Conservation (phyloP, 2,329 filamentous ascomycete species). For the Colletotrichum cuscutae region DNA sequence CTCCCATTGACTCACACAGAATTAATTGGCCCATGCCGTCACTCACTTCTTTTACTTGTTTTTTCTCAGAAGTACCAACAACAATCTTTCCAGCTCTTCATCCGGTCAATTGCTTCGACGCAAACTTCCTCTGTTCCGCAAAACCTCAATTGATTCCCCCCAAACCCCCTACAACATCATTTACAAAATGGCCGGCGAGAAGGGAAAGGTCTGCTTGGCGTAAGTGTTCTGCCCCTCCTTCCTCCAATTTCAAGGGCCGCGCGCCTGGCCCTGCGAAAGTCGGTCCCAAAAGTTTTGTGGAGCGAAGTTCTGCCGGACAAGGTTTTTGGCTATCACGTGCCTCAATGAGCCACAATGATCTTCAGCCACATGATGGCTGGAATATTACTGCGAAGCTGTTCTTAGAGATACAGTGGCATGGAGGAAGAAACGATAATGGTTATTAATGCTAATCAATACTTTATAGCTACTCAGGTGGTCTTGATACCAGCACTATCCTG, state of each 20-base stretch:
- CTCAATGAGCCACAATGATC: not conserved
- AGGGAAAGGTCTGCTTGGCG: not conserved
- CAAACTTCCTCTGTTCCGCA: not conserved
- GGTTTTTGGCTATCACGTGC: not conserved
- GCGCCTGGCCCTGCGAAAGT: not conserved
- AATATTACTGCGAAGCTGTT: not conserved
- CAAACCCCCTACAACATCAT: not conserved
- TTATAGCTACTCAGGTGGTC: constrained; percentile 1
- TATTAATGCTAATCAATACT: not conserved
- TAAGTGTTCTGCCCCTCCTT: not conserved
- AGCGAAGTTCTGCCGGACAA: not conserved
- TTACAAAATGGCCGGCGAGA: not conserved
- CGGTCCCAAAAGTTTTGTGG: not conserved
- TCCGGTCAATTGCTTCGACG: not conserved
- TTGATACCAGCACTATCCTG: constrained; percentile 34
- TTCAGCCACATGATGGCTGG: not conserved
- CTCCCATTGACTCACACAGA: not conserved
- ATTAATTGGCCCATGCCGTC: not conserved
- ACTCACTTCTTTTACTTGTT: not conserved
- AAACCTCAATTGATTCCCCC: not conserved
- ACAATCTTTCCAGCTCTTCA: not conserved
- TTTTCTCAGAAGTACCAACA: not conserved
- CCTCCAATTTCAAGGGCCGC: not conserved
- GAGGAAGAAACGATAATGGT: not conserved
- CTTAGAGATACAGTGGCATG: not conserved